Base-by-base conservation (phyloP, 805 yeast genomes). In the Wickerhamomyces rabaulensis region DNA sequence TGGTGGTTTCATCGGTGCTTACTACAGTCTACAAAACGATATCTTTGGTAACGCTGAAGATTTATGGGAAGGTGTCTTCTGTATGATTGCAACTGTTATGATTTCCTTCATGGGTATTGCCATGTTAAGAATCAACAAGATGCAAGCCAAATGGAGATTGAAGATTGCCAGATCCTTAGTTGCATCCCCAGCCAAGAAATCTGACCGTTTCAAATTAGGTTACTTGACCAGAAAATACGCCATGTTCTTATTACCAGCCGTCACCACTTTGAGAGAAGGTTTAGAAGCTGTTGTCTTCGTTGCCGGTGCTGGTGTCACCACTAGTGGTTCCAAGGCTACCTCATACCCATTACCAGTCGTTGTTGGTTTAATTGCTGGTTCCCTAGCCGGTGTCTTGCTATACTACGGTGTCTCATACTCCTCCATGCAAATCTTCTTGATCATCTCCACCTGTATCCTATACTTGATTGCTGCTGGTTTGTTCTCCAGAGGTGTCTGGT, bases 111-210 rank as follows among this genome's bases (percentile, higher is more conserved):
- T 92, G 97, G 98, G 99, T 66, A 78, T 92, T 61, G 96, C 97
- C 48, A 87, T 92, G 96, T 78, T 92, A 62, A 81, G 98, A 69
- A 77, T 92, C 67, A 91, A 91, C 74, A 90, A 91, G 74, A 88
- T 91, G 96, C 90, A 89, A 71, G 92, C 81, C 56, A 92, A 92
- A 72, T 92, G 99, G 99, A 82, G 97, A 74, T 76, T 90, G 55
- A 92, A 92, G 72, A 87, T 92, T 63, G 97, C 97, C 25, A 77
- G 71, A 62, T 92, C 97, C 9, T 70, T 91, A 50, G 69, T 89
- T 44, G 82, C 80, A 54, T 61, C 69, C 21, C 87, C 87, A 45
- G 62, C 67, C 40, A 65, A 64, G 13, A 75, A 65, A 51, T 66
- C 67, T 51, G 83, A 76, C 52, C 70, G 78, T 53, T 80, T 78